A percentile compares a stretch with the other conserved stretches of the same genome.
phyloP scores from a whole-genome alignment of 441 rosid species.

The Pelargonium citronellum region DNA sequence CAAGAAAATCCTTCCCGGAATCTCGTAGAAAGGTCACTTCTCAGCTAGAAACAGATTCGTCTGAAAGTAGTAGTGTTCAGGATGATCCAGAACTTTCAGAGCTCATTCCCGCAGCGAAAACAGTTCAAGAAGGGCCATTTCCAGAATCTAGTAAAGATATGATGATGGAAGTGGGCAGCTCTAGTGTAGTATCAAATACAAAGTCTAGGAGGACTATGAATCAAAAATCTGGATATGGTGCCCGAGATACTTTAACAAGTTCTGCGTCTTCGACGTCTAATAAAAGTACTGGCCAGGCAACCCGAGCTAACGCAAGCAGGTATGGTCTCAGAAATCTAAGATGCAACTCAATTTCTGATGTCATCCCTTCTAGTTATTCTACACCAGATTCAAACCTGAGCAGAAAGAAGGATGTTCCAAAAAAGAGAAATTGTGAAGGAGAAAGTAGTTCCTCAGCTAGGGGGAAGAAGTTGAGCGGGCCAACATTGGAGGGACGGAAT shows the following conservation, averaged over 20 bases:
- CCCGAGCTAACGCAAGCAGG: conserved; percentile 32
- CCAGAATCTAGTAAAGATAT: conserved; percentile 29
- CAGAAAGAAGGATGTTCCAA: conserved; percentile 34
- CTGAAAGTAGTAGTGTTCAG: conserved; percentile 52
- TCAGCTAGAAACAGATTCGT: conserved; percentile 49
- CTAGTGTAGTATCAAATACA: conserved; percentile 42
- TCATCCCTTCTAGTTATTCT: conserved; percentile 38
- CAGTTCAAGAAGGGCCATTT: conserved; percentile 8
- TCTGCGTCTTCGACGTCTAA: conserved; percentile 32
- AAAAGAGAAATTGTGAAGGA: conserved; percentile 48
- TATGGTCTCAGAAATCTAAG: conserved; percentile 48
- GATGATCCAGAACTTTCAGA: conserved; percentile 48
- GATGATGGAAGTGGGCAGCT: conserved; percentile 41
- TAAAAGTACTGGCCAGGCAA: conserved; percentile 38
- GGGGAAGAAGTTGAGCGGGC: conserved; percentile 39
- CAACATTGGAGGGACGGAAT: conserved; percentile 35
- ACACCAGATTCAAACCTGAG: conserved; percentile 42
- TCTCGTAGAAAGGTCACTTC: conserved; percentile 39
- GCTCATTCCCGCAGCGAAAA: conserved; percentile 27
- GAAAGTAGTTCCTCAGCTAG: conserved; percentile 59
- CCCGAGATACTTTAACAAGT: conserved; percentile 32
- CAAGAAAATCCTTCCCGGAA: conserved; percentile 35
- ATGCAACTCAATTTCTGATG: conserved; percentile 55
- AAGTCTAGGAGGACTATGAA: conserved; percentile 35
- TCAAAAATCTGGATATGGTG: conserved; percentile 41